phyloP scores from a whole-genome alignment of 139 green algal species.

The Picochlorum sp. region DNA sequence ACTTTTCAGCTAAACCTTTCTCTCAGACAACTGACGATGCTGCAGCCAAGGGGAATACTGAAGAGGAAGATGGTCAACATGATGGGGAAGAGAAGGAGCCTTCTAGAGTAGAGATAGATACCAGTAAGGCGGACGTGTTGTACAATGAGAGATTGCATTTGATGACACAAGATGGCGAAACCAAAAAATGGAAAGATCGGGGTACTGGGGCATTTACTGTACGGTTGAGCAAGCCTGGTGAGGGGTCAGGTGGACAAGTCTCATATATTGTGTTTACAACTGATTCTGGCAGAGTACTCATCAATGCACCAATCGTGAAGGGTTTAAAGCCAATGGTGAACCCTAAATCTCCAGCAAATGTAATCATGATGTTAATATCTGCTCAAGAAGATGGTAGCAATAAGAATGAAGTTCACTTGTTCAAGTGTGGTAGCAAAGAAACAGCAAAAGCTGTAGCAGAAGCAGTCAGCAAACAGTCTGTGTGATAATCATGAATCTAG shows the following conservation, averaged over 20 bases:
- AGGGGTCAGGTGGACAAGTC: background rate
- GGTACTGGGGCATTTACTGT: constrained; percentile 23
- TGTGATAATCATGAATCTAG: background rate
- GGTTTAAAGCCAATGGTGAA: constrained; percentile 19
- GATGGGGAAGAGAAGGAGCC: background rate
- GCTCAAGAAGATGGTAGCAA: background rate
- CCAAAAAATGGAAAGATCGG: constrained; percentile 29
- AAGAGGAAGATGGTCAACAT: background rate
- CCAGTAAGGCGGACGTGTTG: constrained; percentile 14
- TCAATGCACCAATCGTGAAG: constrained; percentile 13
- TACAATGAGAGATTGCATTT: constrained; percentile 13
- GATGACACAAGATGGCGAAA: background rate
- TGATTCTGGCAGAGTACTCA: constrained; percentile 16
- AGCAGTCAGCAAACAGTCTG: background rate
- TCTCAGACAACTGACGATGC: background rate
- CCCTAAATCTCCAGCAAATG: constrained; percentile 11
- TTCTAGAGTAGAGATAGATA: constrained; percentile 7
- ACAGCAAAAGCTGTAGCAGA: constrained; percentile 6
- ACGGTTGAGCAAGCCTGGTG: constrained; percentile 7
- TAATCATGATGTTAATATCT: constrained; percentile 20
- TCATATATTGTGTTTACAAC: constrained; percentile 28
- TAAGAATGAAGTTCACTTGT: constrained; percentile 15
- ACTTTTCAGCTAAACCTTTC: constrained; percentile 3
- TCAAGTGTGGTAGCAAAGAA: constrained; percentile 17
- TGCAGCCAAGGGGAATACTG: background rate